Evolutionary conservation across 225 moss, liverwort and hornwort species (phyloP).

Genomic region (Anthoceros angustus): DNA sequence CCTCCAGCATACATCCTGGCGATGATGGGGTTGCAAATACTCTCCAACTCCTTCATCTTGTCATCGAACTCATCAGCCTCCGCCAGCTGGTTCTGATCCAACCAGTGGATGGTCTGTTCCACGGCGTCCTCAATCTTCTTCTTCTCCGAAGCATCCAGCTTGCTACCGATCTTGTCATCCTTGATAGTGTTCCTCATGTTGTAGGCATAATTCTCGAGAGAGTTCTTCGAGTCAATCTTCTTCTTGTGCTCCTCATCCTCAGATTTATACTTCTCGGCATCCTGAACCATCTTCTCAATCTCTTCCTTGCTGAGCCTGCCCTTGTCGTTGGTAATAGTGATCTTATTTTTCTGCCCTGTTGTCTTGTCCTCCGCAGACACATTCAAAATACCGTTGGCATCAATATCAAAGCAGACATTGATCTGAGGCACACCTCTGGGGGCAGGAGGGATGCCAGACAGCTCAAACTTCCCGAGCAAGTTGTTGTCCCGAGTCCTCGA

Average conservation of each 20-base stretch:
- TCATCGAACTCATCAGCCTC: background rate
- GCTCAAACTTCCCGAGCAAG: background rate
- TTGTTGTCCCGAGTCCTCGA: background rate
- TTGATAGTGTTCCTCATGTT: background rate
- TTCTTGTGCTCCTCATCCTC: background rate
- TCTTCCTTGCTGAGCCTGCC: background rate
- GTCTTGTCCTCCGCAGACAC: constrained; percentile 2
- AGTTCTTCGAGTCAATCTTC: background rate
- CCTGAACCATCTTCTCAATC: background rate
- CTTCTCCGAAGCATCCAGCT: background rate
- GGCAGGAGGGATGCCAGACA: background rate
- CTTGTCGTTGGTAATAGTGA: background rate
- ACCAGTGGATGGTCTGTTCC: background rate
- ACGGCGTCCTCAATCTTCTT: background rate
- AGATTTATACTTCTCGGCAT: background rate
- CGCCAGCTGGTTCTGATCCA: background rate
- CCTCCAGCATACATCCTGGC: background rate
- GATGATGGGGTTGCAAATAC: background rate
- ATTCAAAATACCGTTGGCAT: background rate
- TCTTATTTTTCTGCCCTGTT: background rate
- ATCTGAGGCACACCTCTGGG: background rate
- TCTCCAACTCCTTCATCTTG: background rate
- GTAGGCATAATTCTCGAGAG: background rate
- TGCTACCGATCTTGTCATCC: background rate
- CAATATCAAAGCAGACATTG: background rate